These are phyloP conservation scores for Agarophyton chilense DNA, from an alignment of 23 red algal genomes.

Conservation along the genomic window DNA sequence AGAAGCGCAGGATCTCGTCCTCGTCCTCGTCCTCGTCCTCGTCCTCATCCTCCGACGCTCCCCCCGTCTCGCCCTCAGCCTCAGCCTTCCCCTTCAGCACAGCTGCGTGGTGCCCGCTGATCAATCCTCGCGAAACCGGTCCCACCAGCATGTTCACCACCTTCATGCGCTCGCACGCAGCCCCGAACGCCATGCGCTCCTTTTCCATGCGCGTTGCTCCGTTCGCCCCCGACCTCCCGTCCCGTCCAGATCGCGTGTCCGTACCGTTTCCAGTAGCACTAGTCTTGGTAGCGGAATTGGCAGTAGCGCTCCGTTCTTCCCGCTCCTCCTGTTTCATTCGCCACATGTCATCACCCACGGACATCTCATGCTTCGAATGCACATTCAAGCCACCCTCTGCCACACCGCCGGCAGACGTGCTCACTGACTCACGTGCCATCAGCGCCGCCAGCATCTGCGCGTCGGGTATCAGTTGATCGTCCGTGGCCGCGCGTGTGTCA, in stretches of 20 bases:
- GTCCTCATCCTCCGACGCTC: neutral
- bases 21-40: neutral
- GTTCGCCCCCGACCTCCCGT: neutral
- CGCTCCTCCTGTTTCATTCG: neutral
- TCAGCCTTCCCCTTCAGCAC: neutral
- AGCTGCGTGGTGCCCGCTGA: neutral
- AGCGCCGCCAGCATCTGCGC: slow-evolving; percentile 25
- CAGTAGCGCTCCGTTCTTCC: neutral
- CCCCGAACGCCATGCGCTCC: slow-evolving; percentile 35
- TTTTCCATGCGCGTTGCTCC: neutral
- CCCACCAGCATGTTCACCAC: slow-evolving; percentile 39
- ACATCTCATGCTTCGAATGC: neutral
- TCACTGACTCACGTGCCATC: neutral
- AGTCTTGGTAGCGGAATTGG: no score
- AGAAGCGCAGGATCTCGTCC: slow-evolving; percentile 13
- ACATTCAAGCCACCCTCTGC: neutral
- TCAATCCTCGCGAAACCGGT: slow-evolving; percentile 18
- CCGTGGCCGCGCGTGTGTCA: neutral
- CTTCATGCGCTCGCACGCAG: slow-evolving; percentile 33
- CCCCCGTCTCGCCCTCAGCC: neutral
- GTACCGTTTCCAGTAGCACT: neutral
- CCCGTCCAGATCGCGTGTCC: neutral
- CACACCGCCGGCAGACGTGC: neutral
- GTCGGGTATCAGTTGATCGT: slow-evolving; percentile 7
- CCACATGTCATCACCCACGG: neutral